Base-by-base conservation (phyloP, 2,329 filamentous ascomycete species). In the Fusarium sacchari region DNA sequence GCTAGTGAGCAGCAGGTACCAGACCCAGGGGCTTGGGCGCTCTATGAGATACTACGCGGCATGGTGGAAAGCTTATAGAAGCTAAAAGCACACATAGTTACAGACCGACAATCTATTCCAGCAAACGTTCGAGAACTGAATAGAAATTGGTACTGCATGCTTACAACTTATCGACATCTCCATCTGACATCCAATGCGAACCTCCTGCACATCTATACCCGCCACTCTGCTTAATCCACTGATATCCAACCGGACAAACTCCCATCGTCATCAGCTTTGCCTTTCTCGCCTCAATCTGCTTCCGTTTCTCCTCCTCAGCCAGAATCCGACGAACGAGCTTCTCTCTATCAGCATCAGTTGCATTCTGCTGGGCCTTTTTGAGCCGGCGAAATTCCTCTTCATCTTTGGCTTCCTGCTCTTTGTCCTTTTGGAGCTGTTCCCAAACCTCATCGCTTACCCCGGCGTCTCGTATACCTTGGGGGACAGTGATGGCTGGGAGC, bases 161-260 rank as follows among this genome's bases (percentile, higher is more conserved):
- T 6, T 55, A 64, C 64, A 72, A 24, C 10, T 44, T 71, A 4
- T 68, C 67, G 24, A 78, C 7, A 2, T 43, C 63, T 3, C 22
- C 65, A 28, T 79, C 49, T 1, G 77, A 12, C 30, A 81, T 34
- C 67, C 64, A 92, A 81, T 94, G 92, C 5, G 76, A 77, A 0
- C 91, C 91, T 0, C 87, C 92, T 0, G 85, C 85, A 81, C 92
- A 94, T 10, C 90, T 80, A 79, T 89, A 94, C 0, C 92, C 92
- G 3, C 75, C 77, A 4, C 5, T 44, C 75, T 91, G 86, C 73
- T 88, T 89, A 32, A 92, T 89, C 92, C 92, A 94, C 0, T 64
- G 60, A 76, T 53, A 94, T 0, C 91, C 92, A 24, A 61, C 42
- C 0, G 84, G 83, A 78, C 92, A 95, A 1, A 80, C 56, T 0